Evolutionary conservation across 495 filamentous ascomycete species (phyloP).

Genomic region (Evernia prunastri): DNA sequence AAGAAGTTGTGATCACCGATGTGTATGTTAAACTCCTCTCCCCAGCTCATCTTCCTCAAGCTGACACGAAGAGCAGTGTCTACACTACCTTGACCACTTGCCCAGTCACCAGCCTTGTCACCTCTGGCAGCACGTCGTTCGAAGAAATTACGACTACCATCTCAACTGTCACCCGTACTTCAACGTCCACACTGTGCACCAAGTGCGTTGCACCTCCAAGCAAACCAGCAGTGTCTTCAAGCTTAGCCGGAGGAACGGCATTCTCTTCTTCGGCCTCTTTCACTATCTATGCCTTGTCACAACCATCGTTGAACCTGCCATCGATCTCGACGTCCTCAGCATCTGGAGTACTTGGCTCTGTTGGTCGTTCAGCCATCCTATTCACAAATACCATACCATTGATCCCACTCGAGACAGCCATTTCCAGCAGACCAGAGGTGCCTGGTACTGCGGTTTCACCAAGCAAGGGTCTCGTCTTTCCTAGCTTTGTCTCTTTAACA

Average conservation of each 20-base stretch:
- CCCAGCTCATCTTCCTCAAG: neutral
- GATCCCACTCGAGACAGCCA: neutral
- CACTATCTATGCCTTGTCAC: neutral
- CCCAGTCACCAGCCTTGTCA: conserved; percentile 23
- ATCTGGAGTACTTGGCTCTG: neutral
- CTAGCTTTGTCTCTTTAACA: conserved; percentile 10
- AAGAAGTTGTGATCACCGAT: conserved; percentile 12
- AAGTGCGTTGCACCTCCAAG: conserved; percentile 25
- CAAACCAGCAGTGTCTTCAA: conserved; percentile 1
- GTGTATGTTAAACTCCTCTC: conserved; percentile 1
- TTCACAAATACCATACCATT: neutral
- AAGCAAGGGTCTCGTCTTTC: conserved; percentile 1
- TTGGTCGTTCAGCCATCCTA: neutral
- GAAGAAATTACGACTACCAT: conserved; percentile 20
- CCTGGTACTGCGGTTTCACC: neutral
- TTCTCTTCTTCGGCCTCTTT: neutral
- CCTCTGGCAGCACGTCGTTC: conserved; percentile 17
- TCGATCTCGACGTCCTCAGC: neutral
- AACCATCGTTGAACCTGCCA: neutral
- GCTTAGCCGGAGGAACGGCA: neutral
- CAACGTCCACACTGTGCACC: conserved; percentile 24
- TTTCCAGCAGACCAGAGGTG: conserved; percentile 9
- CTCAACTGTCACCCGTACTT: conserved; percentile 21
- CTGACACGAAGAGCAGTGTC: conserved; percentile 6
- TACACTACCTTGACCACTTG: conserved; percentile 25